phyloP scores from a whole-genome alignment of 225 moss, liverwort and hornwort species.

The Sphagnum contortum region DNA sequence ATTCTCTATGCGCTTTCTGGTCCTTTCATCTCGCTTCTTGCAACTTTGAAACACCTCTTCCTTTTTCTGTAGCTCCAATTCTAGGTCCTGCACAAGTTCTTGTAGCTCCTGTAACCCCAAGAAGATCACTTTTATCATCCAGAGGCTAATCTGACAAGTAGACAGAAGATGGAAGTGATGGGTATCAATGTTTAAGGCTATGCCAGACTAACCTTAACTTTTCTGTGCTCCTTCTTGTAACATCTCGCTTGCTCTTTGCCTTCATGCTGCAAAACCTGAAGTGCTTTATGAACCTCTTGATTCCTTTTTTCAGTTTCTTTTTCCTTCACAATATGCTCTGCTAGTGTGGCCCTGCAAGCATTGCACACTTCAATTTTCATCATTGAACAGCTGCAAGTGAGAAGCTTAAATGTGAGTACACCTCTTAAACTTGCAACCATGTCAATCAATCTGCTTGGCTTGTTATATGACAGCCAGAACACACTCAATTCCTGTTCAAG shows the following conservation, averaged over 20 bases:
- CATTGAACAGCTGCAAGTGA: no score
- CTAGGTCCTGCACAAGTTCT: constrained; percentile 42
- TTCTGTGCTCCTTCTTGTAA: constrained; percentile 34
- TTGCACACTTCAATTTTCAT: no score
- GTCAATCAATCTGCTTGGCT: no score
- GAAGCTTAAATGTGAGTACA: no score
- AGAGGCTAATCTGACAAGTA: no score
- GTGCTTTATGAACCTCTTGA: constrained; percentile 30
- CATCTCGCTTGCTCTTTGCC: constrained; percentile 41
- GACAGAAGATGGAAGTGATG: no score
- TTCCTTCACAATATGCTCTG: constrained; percentile 38
- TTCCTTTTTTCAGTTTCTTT: constrained; percentile 35
- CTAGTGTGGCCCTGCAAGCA: constrained; percentile 27
- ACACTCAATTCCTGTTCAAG: no score
- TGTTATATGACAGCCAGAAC: no score
- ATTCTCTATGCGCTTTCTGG: constrained; percentile 39
- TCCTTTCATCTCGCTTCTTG: constrained; percentile 43
- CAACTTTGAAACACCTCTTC: constrained; percentile 45
- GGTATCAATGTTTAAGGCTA: no score
- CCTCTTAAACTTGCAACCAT: no score
- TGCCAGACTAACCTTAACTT: constrained; percentile 27
- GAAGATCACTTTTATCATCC: no score
- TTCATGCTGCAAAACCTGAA: constrained; percentile 29
- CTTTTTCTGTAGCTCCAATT: constrained; percentile 44
- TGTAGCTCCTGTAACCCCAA: constrained; percentile 42